Base-by-base conservation (phyloP, 768 basidiomycete species). In the Steccherinum ochraceum region DNA sequence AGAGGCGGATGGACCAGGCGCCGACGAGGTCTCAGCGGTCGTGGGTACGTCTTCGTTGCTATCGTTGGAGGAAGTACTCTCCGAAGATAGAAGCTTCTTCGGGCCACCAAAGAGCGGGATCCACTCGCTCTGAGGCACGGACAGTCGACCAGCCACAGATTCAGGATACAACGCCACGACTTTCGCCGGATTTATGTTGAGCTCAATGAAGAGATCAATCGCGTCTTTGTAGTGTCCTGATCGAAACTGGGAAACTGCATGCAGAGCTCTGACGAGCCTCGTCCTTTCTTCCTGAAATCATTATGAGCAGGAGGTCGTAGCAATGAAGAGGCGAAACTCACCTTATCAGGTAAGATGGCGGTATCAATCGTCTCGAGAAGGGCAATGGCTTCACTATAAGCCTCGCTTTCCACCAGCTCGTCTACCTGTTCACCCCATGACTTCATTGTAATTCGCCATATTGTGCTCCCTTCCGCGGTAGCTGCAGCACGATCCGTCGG, bases 101-200 rank as follows among this genome's bases (percentile, higher is more conserved):
- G 80, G 84, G 2, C 94, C 95, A 3, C 92, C 94, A 62, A 89
- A 96, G 2, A 94, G 68, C 3, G 76, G 72, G 61, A 95, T 84
- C 89, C 92, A 93, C 5, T 73, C 69, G 1, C 84, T 83, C 41
- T 69, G 76, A 11, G 83, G 79, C 0, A 86, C 79, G 4, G 83
- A 73, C 5, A 97, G 67, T 25, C 89, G 76, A 4, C 95, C 95
- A 1, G 92, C 78, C 2, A 98, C 79, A 12, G 74, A 73, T 27
- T 87, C 81, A 0, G 91, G 89, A 65, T 91, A 99, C 4, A 98
- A 70, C 1, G 93, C 86, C 19, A 98, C 77, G 2, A 99, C 90
- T 61, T 93, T 92, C 0, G 94, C 91, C 0, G 96, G 96, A 60
- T 94, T 94, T 57, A 93, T 73, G 56, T 97, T 86, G 40, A 95